Percentiles rank a stretch among this genome's conserved stretches.
Evolutionary conservation across 164 flowering plant genomes (phyloP).

Genomic region (Cinnamomum micranthum): DNA sequence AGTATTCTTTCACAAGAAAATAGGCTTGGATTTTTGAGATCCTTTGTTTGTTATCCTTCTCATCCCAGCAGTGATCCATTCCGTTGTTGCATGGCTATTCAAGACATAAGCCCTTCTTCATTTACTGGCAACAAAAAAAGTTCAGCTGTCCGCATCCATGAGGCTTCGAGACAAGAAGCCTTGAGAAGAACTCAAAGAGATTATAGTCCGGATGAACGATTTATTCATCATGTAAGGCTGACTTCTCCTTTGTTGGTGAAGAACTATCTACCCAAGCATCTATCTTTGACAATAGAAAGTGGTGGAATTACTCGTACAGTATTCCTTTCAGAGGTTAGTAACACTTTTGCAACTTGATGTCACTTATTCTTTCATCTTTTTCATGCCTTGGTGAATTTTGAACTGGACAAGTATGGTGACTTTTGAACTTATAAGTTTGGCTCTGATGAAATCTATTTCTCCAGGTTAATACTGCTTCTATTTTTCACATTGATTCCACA

Average conservation of each 20-base stretch:
- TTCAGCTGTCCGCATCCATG: slow-evolving; percentile 18
- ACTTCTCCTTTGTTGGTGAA: slow-evolving; percentile 68
- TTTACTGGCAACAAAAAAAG: slow-evolving; percentile 22
- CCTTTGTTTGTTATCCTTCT: slow-evolving; percentile 93
- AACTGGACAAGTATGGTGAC: not conserved
- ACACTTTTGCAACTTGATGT: slow-evolving; percentile 1
- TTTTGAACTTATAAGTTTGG: not conserved
- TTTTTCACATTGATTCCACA: slow-evolving; percentile 76
- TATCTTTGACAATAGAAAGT: slow-evolving; percentile 58
- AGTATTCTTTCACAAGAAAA: slow-evolving; percentile 59
- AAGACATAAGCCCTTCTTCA: slow-evolving; percentile 44
- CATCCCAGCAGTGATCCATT: slow-evolving; percentile 82
- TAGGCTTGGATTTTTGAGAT: slow-evolving; percentile 58
- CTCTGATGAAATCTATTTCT: slow-evolving; percentile 1
- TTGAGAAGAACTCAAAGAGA: slow-evolving; percentile 10
- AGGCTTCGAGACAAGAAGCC: slow-evolving; percentile 3
- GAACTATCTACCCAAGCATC: slow-evolving; percentile 59
- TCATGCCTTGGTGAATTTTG: not conserved
- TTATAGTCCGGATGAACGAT: slow-evolving; percentile 30
- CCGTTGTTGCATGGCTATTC: slow-evolving; percentile 86
- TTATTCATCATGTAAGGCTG: slow-evolving; percentile 56
- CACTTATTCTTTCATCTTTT: not conserved
- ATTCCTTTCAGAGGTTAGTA: slow-evolving; percentile 66
- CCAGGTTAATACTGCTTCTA: slow-evolving; percentile 63
- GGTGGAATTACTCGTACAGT: slow-evolving; percentile 52